phyloP scores from a whole-genome alignment of 768 basidiomycete species.

The Lactarius sanguifluus region DNA sequence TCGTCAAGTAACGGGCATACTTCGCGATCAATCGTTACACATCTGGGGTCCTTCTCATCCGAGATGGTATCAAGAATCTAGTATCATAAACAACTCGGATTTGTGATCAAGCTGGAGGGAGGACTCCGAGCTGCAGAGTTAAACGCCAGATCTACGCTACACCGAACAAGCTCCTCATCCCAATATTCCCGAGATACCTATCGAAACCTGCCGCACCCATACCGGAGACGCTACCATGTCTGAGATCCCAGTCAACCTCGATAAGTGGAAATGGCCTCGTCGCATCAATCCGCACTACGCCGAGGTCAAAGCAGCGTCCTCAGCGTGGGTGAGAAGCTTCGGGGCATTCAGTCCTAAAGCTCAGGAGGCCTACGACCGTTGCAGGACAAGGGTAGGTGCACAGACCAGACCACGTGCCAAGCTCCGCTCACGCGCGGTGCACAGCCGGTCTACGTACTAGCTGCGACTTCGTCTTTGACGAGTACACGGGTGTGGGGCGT shows the following conservation, averaged over 20 bases:
- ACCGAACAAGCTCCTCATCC: background rate
- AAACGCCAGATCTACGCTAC: background rate
- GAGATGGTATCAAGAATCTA: background rate
- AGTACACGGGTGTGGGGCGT: constrained; percentile 30
- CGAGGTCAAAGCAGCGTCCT: constrained; percentile 29
- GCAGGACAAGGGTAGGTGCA: constrained; percentile 23
- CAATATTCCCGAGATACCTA: background rate
- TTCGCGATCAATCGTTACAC: background rate
- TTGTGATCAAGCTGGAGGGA: background rate
- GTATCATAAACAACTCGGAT: background rate
- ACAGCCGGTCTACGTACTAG: constrained; percentile 27
- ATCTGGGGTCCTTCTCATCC: background rate
- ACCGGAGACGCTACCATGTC: constrained; percentile 7
- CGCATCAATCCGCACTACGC: constrained; percentile 31
- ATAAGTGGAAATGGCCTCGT: constrained; percentile 33
- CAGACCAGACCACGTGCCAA: background rate
- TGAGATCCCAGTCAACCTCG: constrained; percentile 27
- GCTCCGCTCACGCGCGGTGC: background rate
- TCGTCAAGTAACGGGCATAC: background rate
- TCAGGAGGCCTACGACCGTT: constrained; percentile 29
- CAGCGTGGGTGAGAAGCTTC: constrained; percentile 31
- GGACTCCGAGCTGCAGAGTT: background rate
- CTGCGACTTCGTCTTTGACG: constrained; percentile 34
- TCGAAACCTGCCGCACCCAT: background rate
- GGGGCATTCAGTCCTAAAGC: constrained; percentile 30